Evolutionary conservation across 116 monocot species (phyloP), one percentile per base, ranked within the genome.

Genomic region (Trichopus zeylanicus): DNA sequence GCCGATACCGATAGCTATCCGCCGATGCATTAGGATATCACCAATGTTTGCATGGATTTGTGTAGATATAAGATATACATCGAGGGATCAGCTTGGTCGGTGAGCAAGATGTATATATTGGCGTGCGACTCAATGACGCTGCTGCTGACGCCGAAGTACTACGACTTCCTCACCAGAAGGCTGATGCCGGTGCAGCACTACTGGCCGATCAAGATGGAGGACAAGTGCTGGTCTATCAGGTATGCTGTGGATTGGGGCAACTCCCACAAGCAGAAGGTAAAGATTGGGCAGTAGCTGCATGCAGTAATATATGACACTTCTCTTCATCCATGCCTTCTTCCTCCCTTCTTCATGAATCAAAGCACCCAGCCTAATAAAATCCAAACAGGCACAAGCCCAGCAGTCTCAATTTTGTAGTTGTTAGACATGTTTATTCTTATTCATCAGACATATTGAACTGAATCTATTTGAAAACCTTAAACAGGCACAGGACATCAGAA

Each of bases 21-120:
- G n/a, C n/a, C n/a, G n/a, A n/a, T n/a, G 16, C 16, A 16, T 16
- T 22, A 32, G 15, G 7, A 29, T 29, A 34, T 7, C 5, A 11
- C 34, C 0, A 23, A 34, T 18, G 21, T 34, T 33, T 27, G 32
- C 0, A 1, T 13, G 9, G 8, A 23, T 58, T 27, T 31, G 5
- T 34, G 26, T 29, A 77, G 77, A 29, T 78, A 78, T 29, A 86
- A 81, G 74, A 68, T 86, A 16, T 86, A 81, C 34, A 60, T 86
- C 4, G 86, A 86, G n/a, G 86, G 86, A 9, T 51, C 59, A 19
- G 24, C 86, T 11, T 86, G 86, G 86, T 86, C 86, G 0, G 81
- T 86, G 71, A 86, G 86, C 21, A 72, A 78, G 66, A 86, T 81
- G 60, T 81, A 81, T 62, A 78, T 86, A 6, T 22, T 86, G 46